These are phyloP conservation scores for Penicillium frequentans DNA, from an alignment of 2,329 filamentous ascomycete species.

Conservation along the genomic window DNA sequence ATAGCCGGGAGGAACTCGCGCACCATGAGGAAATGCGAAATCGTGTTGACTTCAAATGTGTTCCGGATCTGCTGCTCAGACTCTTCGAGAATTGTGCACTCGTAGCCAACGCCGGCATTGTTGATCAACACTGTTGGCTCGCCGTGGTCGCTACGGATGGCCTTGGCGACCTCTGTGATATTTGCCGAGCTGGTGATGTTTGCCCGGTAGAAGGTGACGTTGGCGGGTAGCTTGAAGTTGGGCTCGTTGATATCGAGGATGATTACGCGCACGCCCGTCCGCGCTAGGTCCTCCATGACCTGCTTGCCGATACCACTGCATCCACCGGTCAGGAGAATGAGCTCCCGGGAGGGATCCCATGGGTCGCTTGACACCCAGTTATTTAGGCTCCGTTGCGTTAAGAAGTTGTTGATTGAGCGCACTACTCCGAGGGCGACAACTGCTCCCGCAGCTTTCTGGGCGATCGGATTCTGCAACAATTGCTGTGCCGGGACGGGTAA, in stretches of 20 bases:
- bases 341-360: constrained; percentile 30
- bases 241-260: constrained; percentile 41
- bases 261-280: constrained; percentile 31
- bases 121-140: constrained; percentile 51
- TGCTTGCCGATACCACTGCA: constrained; percentile 41
- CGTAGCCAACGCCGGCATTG: constrained; percentile 52
- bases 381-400: constrained; percentile 32
- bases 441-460: constrained; percentile 27
- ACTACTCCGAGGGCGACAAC: constrained; percentile 26
- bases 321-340: constrained; percentile 40
- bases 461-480: constrained; percentile 26
- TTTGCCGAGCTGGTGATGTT: constrained; percentile 38
- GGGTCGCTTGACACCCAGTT: constrained; percentile 28
- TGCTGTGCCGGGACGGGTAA: constrained; percentile 30
- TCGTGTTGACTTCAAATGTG: constrained; percentile 55
- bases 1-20: constrained; percentile 55
- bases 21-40: constrained; percentile 53
- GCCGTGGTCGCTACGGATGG: constrained; percentile 42
- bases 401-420: constrained; percentile 27
- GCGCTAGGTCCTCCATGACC: constrained; percentile 33
- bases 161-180: constrained; percentile 33
- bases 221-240: constrained; percentile 29
- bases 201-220: constrained; percentile 37
- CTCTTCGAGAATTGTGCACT: constrained; percentile 49
- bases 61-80: constrained; percentile 46